Percentiles rank a stretch among this genome's conserved stretches.
Evolutionary conservation across 1,284 basidiomycete species (phyloP).

Genomic region (Xerocomus nothofagi): DNA sequence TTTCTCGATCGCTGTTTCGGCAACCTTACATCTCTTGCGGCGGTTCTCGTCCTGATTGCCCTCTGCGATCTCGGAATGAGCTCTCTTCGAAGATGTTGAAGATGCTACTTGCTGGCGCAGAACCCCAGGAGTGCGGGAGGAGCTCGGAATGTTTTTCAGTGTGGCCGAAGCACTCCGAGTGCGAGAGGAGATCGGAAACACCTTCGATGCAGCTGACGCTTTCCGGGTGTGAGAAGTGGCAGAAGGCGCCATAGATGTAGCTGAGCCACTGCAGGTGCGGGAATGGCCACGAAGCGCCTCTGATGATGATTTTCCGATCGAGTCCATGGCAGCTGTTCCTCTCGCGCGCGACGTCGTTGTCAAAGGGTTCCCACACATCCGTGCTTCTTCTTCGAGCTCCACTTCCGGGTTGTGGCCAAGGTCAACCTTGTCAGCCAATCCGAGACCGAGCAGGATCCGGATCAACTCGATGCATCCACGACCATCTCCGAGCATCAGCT

Average conservation of each 20-base stretch:
- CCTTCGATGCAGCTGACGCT: neutral
- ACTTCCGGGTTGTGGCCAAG: conserved; percentile 5
- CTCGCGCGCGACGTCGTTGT: neutral
- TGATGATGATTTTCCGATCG: neutral
- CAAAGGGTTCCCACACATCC: neutral
- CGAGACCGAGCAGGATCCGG: conserved; percentile 5
- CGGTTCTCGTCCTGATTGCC: neutral
- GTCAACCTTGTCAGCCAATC: conserved; percentile 1
- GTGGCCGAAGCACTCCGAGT: neutral
- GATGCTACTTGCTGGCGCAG: neutral
- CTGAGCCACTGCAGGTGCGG: neutral
- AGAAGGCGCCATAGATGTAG: neutral
- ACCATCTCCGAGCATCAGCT: neutral
- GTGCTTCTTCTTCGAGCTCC: neutral
- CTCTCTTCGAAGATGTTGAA: neutral
- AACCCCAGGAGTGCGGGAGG: neutral
- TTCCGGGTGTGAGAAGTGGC: neutral
- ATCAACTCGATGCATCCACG: conserved; percentile 10
- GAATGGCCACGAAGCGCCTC: neutral
- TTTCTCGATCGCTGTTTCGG: neutral
- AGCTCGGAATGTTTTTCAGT: neutral
- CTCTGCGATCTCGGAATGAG: neutral
- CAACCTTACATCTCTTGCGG: neutral
- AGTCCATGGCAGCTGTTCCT: neutral
- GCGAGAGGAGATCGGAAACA: neutral